A percentile compares a stretch with the other conserved stretches of the same genome.
Conservation (phyloP, 768 basidiomycete genomes). For the Pulveroboletus frians region DNA sequence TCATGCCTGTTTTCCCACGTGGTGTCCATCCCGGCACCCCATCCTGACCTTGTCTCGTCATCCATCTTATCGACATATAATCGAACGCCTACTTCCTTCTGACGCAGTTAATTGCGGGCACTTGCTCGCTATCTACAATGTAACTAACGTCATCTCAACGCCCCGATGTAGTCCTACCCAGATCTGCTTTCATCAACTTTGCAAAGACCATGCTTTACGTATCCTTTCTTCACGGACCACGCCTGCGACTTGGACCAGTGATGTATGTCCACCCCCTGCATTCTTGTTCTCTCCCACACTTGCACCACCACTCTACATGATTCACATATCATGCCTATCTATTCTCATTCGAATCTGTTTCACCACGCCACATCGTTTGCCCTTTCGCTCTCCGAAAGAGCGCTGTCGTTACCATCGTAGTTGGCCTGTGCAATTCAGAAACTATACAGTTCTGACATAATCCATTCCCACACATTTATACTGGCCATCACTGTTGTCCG, state of each 20-base stretch:
- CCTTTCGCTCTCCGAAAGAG: not conserved
- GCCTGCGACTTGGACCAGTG: constrained; percentile 25
- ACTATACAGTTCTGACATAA: constrained; percentile 31
- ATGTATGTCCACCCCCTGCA: constrained; percentile 16
- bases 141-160: constrained; percentile 24
- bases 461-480: constrained; percentile 25
- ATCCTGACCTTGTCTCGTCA: constrained; percentile 12
- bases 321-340: constrained; percentile 13
- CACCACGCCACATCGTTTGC: constrained; percentile 1
- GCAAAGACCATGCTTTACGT: constrained; percentile 18
- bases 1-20: constrained; percentile 54
- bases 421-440: constrained; percentile 2
- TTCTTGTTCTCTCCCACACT: constrained; percentile 19
- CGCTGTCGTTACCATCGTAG: constrained; percentile 1
- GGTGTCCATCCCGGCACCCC: constrained; percentile 14
- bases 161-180: constrained; percentile 27
- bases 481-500: not conserved
- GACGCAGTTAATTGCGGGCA: constrained; percentile 27
- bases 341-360: constrained; percentile 12
- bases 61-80: constrained; percentile 30
- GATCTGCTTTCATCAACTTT: constrained; percentile 14
- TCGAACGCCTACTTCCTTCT: constrained; percentile 24
- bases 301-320: constrained; percentile 18
- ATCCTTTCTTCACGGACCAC: constrained; percentile 28
- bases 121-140: constrained; percentile 17